A percentile compares a stretch with the other conserved stretches of the same genome.
Conservation (phyloP, 192 early-diverging fungal species). For the Jimgerdemannia lactiflua region DNA sequence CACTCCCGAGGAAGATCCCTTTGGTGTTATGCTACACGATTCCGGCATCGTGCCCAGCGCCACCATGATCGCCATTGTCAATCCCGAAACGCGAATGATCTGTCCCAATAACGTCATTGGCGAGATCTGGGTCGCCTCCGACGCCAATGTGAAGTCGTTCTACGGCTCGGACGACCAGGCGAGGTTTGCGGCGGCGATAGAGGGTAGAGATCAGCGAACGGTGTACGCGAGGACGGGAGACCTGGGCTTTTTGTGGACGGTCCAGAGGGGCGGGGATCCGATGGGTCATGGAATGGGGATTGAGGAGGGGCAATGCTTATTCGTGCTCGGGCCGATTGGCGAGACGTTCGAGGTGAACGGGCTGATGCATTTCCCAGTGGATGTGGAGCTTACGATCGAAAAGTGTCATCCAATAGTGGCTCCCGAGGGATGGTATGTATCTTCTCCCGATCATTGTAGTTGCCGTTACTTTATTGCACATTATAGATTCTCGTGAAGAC, state of each 20-base stretch:
- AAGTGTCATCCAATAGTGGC: conserved; percentile 53
- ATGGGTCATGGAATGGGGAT: conserved; percentile 33
- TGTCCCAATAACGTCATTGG: conserved; percentile 71
- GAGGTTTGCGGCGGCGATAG: conserved; percentile 48
- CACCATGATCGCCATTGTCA: conserved; percentile 82
- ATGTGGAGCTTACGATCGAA: conserved; percentile 75
- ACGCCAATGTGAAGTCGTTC: conserved; percentile 48
- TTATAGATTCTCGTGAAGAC: too few species aligned
- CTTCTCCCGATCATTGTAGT: too few species aligned
- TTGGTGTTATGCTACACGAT: conserved; percentile 60
- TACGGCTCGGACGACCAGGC: conserved; percentile 36
- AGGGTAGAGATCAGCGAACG: conserved; percentile 53
- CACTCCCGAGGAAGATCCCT: conserved; percentile 46
- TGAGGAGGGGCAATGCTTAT: conserved; percentile 66
- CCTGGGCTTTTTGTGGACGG: conserved; percentile 78
- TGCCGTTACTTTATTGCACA: too few species aligned
- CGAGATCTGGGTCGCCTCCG: conserved; percentile 84
- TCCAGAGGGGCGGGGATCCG: conserved; percentile 28
- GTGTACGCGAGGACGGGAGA: conserved; percentile 81
- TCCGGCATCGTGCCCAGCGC: conserved; percentile 71
- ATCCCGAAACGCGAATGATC: conserved; percentile 69
- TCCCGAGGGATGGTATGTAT: conserved; percentile 42
- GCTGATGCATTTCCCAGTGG: conserved; percentile 68
- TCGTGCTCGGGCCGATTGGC: conserved; percentile 68
- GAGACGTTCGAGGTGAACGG: conserved; percentile 73